These are phyloP conservation scores for Alliaria petiolata DNA, from an alignment of 345 rosid genomes.

Conservation along the genomic window DNA sequence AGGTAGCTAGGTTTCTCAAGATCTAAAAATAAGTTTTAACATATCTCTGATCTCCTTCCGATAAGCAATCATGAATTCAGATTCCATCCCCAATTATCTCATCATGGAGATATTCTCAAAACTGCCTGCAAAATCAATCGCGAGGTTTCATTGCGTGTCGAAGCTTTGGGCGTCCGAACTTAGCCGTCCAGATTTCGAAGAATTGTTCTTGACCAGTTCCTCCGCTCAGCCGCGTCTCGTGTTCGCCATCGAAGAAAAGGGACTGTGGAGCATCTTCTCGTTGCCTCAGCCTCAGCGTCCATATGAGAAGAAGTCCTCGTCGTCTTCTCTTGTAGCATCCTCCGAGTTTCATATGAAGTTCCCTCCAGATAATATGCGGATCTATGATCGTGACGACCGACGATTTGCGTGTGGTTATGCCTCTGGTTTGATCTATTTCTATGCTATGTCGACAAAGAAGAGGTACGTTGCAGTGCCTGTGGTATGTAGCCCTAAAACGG, in stretches of 20 bases:
- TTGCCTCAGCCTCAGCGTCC: not conserved
- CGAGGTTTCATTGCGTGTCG: not conserved
- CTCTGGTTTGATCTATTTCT: not conserved
- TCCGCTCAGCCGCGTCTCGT: not conserved
- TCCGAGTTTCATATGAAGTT: not conserved
- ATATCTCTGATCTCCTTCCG: not conserved
- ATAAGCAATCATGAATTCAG: not conserved
- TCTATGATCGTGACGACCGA: too few relatives aligned
- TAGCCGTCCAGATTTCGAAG: too few relatives aligned
- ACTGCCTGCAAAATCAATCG: not conserved
- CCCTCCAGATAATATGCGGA: not conserved
- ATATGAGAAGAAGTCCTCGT: not conserved
- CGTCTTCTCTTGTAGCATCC: not conserved
- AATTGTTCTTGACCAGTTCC: not conserved
- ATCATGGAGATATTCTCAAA: not conserved
- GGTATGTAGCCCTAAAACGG: not conserved
- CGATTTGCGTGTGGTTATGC: too few relatives aligned
- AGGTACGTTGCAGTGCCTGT: not conserved
- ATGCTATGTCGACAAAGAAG: too few relatives aligned
- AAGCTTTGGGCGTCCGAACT: too few relatives aligned
- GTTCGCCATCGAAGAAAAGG: not conserved
- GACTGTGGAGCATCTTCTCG: not conserved
- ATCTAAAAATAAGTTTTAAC: too few relatives aligned
- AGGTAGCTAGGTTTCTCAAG: too few relatives aligned
- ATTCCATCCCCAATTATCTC: not conserved